Percentiles rank a stretch among this genome's conserved stretches.
Conservation (phyloP, 805 yeast species). For the Blastobotrys peoriensis region DNA sequence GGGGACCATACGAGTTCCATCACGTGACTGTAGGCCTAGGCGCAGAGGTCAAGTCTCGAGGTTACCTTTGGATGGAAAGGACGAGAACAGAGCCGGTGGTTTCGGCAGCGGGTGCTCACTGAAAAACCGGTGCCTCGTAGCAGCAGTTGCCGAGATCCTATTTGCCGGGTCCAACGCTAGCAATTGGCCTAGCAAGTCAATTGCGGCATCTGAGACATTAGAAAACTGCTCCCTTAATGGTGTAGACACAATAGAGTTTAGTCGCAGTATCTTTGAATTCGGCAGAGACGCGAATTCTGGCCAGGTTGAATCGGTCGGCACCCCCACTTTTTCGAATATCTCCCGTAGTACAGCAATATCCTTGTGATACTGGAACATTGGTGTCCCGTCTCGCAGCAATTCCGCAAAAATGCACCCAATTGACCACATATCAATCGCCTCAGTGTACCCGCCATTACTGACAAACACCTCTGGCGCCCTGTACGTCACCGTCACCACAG, state of each 20-base stretch:
- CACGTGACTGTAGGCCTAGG: too few species aligned
- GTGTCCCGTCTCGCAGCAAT: constrained; percentile 35
- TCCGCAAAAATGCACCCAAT: constrained; percentile 56
- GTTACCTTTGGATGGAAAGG: constrained; percentile 21
- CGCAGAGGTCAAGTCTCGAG: constrained; percentile 5
- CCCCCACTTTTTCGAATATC: constrained; percentile 40
- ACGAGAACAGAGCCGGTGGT: constrained; percentile 22
- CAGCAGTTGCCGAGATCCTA: constrained; percentile 41
- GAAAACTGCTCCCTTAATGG: constrained; percentile 27
- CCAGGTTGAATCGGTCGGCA: constrained; percentile 47
- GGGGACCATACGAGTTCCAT: too few species aligned
- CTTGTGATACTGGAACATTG: constrained; percentile 41
- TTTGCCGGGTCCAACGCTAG: constrained; percentile 39
- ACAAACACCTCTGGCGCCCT: constrained; percentile 33
- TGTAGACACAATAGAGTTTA: constrained; percentile 24
- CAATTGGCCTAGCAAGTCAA: constrained; percentile 34
- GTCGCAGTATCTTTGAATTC: constrained; percentile 79
- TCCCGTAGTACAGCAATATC: constrained; percentile 40
- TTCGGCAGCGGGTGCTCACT: constrained; percentile 38
- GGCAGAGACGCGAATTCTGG: constrained; percentile 55
- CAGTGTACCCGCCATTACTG: constrained; percentile 34
- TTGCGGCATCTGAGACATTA: constrained; percentile 16
- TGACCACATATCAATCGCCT: constrained; percentile 48
- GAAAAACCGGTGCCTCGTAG: constrained; percentile 40
- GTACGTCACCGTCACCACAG: constrained; percentile 50